Evolutionary conservation across 1,284 basidiomycete genomes (phyloP).

Genomic region (Puccinia horiana): DNA sequence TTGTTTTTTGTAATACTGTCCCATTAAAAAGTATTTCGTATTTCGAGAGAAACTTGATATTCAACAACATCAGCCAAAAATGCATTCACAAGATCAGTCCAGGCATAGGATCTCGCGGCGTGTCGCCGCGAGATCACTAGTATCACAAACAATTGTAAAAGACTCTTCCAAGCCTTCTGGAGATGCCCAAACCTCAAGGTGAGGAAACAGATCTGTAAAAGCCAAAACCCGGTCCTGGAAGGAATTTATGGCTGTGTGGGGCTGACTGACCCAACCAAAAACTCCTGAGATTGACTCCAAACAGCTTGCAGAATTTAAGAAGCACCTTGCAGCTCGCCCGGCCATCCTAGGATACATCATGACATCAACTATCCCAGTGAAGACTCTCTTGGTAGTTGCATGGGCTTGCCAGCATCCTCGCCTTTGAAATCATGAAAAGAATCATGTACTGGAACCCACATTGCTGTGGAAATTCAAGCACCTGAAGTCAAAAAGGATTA

Average conservation of each 20-base stretch:
- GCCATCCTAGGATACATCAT: not conserved
- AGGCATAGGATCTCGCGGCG: too few relatives aligned
- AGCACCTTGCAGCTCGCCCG: not conserved
- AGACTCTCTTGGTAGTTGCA: not conserved
- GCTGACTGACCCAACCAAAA: not conserved
- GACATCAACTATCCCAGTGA: not conserved
- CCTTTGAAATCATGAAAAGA: not conserved
- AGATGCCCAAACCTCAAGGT: not conserved
- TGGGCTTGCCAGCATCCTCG: not conserved
- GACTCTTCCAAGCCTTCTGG: not conserved
- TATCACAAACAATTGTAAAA: not conserved
- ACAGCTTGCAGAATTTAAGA: not conserved
- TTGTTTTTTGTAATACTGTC: too few relatives aligned
- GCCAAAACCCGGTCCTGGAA: not conserved
- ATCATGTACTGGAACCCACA: not conserved
- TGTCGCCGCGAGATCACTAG: too few relatives aligned
- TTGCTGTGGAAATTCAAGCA: not conserved
- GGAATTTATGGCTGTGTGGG: not conserved
- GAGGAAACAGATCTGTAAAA: too few relatives aligned
- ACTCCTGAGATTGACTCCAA: not conserved
- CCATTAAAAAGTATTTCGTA: too few relatives aligned
- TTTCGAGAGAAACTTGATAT: too few relatives aligned
- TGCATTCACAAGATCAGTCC: too few relatives aligned
- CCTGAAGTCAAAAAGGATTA: not conserved
- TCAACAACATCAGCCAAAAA: too few relatives aligned